Percentiles rank a stretch among this genome's conserved stretches.
phyloP scores from a whole-genome alignment of 805 yeast species.

The Suhomyces prunicola region DNA sequence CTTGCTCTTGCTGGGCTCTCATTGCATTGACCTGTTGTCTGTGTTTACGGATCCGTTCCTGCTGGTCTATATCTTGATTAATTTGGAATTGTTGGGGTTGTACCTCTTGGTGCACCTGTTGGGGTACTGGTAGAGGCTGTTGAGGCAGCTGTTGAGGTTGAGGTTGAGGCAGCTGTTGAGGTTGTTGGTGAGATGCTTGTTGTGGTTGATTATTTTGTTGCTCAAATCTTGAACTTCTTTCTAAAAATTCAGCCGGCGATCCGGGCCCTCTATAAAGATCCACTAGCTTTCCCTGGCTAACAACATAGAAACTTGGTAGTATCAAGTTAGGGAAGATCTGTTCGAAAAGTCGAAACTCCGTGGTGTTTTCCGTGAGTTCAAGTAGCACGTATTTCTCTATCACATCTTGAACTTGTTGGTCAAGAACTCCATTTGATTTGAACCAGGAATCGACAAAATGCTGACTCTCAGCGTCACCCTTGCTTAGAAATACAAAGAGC shows the following conservation, averaged over 20 bases:
- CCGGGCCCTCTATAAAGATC: conserved; percentile 39
- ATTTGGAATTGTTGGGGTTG: neutral
- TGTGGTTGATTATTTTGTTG: neutral
- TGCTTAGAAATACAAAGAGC: conserved; percentile 22
- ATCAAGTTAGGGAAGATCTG: conserved; percentile 52
- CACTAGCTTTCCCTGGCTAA: conserved; percentile 46
- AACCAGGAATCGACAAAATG: conserved; percentile 14
- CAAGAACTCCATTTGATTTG: neutral
- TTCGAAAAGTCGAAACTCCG: conserved; percentile 35
- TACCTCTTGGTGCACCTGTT: neutral
- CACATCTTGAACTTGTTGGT: conserved; percentile 1
- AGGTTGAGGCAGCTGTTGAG: neutral
- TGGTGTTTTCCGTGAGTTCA: conserved; percentile 13
- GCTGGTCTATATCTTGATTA: neutral
- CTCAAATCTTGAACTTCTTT: conserved; percentile 14
- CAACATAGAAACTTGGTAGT: conserved; percentile 56
- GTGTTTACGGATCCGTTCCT: conserved; percentile 3
- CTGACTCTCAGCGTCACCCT: conserved; percentile 11
- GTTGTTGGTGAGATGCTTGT: neutral
- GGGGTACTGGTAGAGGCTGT: neutral
- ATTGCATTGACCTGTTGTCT: conserved; percentile 1
- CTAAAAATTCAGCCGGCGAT: conserved; percentile 21
- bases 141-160: neutral
- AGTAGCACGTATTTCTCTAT: conserved; percentile 14
- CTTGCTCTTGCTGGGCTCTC: conserved; percentile 46